phyloP scores from a whole-genome alignment of 73 alveolate genomes.

The Paramecium caudatum region DNA sequence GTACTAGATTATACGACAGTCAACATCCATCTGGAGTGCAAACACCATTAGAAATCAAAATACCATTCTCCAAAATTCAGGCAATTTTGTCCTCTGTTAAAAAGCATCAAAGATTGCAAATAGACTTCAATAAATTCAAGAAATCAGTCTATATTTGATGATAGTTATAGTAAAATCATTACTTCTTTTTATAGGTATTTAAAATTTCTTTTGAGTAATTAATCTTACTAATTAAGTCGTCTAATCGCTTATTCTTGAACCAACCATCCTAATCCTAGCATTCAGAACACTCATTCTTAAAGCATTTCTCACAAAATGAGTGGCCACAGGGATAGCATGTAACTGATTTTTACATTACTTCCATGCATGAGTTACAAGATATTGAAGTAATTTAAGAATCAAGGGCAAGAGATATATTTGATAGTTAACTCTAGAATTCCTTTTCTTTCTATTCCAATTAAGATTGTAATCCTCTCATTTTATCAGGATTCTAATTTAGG shows the following conservation, averaged over 20 bases:
- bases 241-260: constrained; percentile 27
- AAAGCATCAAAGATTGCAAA: neutral
- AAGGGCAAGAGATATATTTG: constrained; percentile 34
- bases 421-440: constrained; percentile 15
- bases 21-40: neutral
- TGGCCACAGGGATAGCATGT: constrained; percentile 70
- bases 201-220: constrained; percentile 18
- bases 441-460: constrained; percentile 32
- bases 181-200: constrained; percentile 27
- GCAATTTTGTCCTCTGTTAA: neutral
- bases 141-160: neutral
- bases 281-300: constrained; percentile 21
- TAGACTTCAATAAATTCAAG: constrained; percentile 18
- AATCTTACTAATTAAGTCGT: constrained; percentile 30
- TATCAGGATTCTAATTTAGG: constrained; percentile 34
- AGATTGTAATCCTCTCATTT: neutral
- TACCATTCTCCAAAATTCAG: neutral
- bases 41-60: constrained; percentile 9
- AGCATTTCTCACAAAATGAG: constrained; percentile 57
- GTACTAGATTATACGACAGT: neutral
- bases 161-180: constrained; percentile 28
- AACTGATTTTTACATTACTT: constrained; percentile 19
- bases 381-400: constrained; percentile 52
- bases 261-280: neutral
- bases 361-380: neutral